Conservation (phyloP, 768 basidiomycete species). For the Boletus tylopilopsis region DNA sequence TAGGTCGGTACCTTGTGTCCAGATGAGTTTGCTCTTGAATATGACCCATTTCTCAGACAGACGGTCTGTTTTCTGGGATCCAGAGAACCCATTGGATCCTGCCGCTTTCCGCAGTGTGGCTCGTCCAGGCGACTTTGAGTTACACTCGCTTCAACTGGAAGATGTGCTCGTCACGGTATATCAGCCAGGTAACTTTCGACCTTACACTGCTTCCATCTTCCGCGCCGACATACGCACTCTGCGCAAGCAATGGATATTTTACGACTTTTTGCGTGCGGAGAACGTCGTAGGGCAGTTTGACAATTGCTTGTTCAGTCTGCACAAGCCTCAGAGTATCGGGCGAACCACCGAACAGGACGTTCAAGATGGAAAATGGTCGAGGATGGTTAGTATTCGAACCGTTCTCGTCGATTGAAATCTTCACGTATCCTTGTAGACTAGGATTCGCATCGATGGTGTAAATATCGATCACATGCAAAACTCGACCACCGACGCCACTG, state of each 20-base stretch:
- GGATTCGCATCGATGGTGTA: constrained; percentile 95
- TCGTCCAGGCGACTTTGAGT: constrained; percentile 83
- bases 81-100: constrained; percentile 75
- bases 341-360: constrained; percentile 83
- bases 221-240: constrained; percentile 81
- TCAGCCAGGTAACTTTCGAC: constrained; percentile 89
- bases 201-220: constrained; percentile 90
- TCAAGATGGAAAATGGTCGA: constrained; percentile 78
- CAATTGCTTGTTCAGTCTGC: constrained; percentile 94
- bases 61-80: constrained; percentile 81
- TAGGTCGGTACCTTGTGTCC: constrained; percentile 52
- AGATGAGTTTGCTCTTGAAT: not conserved
- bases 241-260: constrained; percentile 93
- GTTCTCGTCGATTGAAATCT: not conserved
- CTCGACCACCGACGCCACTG: constrained; percentile 71
- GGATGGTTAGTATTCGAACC: constrained; percentile 65
- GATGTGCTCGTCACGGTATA: constrained; percentile 93
- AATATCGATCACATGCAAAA: constrained; percentile 94
- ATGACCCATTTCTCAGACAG: constrained; percentile 56
- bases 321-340: constrained; percentile 94
- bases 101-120: constrained; percentile 73
- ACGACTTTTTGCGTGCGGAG: constrained; percentile 87
- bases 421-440: constrained; percentile 51
- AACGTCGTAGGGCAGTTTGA: constrained; percentile 97
- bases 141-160: constrained; percentile 85